Percentiles rank a stretch among this genome's conserved stretches.
These are phyloP conservation scores for Gossypium schwendimanii DNA, from an alignment of 441 rosid species.

Conservation along the genomic window DNA sequence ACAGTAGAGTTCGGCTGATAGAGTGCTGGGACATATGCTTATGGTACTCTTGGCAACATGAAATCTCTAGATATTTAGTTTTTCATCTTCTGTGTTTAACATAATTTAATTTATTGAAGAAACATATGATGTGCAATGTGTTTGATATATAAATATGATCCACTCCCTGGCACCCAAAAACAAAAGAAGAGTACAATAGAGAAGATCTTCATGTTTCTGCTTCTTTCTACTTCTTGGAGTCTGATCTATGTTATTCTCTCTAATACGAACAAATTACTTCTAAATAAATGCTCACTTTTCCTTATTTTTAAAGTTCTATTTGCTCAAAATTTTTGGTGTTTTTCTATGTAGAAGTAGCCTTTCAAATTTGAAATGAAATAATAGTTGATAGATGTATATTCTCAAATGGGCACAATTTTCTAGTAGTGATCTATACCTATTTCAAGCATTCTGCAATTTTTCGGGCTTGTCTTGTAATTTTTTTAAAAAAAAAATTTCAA, in stretches of 20 bases:
- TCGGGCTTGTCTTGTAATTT: neutral
- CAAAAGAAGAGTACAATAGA: neutral
- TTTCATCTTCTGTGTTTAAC: neutral
- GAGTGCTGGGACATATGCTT: neutral
- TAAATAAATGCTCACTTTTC: neutral
- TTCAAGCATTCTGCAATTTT: neutral
- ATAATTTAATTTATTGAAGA: neutral
- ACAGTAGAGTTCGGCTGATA: neutral
- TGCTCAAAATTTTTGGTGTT: neutral
- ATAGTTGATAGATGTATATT: neutral
- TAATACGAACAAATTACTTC: neutral
- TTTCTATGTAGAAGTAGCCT: neutral
- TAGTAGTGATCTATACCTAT: neutral
- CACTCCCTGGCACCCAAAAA: neutral
- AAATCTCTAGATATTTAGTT: neutral
- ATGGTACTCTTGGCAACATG: neutral
- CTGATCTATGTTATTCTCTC: neutral
- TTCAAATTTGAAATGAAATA: constrained; percentile 3
- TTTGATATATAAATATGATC: neutral
- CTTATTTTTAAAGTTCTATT: constrained; percentile 1
- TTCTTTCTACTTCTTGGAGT: neutral
- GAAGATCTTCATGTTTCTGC: neutral
- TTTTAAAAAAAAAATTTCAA: neutral
- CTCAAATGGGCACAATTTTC: neutral
- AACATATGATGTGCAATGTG: neutral